Evolutionary conservation across 2,329 filamentous ascomycete genomes (phyloP).

Genomic region (Cryphonectria nitschkei): DNA sequence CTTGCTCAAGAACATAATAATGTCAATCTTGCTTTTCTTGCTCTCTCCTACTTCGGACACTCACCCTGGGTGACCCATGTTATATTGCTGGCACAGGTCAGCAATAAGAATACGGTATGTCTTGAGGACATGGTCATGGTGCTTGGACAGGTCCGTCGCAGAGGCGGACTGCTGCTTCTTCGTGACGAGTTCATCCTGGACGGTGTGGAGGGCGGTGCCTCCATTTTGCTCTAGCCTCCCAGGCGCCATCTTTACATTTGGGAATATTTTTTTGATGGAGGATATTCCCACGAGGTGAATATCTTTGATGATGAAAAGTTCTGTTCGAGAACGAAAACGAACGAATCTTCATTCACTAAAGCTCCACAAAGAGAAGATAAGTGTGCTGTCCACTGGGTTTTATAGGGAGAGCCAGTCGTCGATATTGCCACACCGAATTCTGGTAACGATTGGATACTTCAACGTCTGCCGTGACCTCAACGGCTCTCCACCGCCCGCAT

Average conservation of each 20-base stretch:
- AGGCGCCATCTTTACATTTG: constrained; percentile 11
- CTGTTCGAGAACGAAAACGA: not conserved
- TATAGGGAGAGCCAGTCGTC: not conserved
- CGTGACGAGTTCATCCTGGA: constrained; percentile 21
- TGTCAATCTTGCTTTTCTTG: not conserved
- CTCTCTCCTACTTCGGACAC: constrained; percentile 25
- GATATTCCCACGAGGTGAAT: not conserved
- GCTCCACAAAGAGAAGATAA: not conserved
- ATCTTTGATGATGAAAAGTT: not conserved
- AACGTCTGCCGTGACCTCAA: not conserved
- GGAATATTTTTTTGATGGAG: not conserved
- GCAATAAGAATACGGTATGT: constrained; percentile 67
- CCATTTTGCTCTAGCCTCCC: constrained; percentile 13
- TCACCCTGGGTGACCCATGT: constrained; percentile 70
- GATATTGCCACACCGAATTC: not conserved
- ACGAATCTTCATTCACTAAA: not conserved
- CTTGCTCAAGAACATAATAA: not conserved
- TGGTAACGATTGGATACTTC: not conserved
- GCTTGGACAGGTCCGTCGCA: not conserved
- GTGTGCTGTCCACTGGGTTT: not conserved
- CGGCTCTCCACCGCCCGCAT: not conserved
- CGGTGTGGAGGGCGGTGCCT: constrained; percentile 11
- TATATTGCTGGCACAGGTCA: constrained; percentile 71
- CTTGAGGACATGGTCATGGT: constrained; percentile 55
- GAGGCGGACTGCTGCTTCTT: constrained; percentile 13